Conservation (phyloP, 1,284 basidiomycete species). For the Trichosporon sp. region DNA sequence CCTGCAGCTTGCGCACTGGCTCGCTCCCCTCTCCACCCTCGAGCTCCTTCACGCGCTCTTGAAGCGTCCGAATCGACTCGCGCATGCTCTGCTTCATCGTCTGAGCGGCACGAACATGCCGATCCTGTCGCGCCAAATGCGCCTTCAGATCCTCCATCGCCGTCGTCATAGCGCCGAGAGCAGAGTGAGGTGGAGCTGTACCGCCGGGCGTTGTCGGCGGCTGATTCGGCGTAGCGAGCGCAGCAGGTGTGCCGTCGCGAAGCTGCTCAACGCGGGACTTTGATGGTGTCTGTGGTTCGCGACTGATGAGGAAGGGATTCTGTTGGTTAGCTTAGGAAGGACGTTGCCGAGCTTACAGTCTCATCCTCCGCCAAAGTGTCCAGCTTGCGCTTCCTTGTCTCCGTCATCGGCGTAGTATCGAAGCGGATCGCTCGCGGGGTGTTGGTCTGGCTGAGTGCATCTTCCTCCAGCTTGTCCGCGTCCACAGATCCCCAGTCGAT, state of each 20-base stretch:
- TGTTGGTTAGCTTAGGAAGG: neutral
- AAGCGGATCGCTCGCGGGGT: neutral
- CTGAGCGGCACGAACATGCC: constrained; percentile 46
- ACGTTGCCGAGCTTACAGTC: neutral
- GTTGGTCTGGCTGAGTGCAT: constrained; percentile 30
- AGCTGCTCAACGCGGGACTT: neutral
- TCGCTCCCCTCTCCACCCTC: constrained; percentile 23
- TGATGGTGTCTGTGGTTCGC: constrained; percentile 14
- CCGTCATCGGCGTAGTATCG: neutral
- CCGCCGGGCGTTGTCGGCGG: neutral
- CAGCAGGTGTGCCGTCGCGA: neutral
- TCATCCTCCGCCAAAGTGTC: neutral
- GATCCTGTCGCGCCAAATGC: constrained; percentile 47
- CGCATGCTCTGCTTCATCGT: constrained; percentile 49
- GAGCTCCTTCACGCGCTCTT: constrained; percentile 39
- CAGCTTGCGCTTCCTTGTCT: constrained; percentile 4
- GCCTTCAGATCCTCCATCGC: constrained; percentile 42
- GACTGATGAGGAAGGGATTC: constrained; percentile 26
- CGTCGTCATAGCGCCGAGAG: constrained; percentile 37
- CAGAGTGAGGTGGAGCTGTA: constrained; percentile 31
- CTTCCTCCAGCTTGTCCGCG: constrained; percentile 42
- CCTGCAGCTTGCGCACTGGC: constrained; percentile 11
- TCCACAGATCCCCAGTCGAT: constrained; percentile 51
- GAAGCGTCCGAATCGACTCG: constrained; percentile 41
- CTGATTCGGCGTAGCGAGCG: neutral